Evolutionary conservation across 306 rosid species (phyloP), one percentile per base, ranked within the genome.

Genomic region (Lotus japonicus): DNA sequence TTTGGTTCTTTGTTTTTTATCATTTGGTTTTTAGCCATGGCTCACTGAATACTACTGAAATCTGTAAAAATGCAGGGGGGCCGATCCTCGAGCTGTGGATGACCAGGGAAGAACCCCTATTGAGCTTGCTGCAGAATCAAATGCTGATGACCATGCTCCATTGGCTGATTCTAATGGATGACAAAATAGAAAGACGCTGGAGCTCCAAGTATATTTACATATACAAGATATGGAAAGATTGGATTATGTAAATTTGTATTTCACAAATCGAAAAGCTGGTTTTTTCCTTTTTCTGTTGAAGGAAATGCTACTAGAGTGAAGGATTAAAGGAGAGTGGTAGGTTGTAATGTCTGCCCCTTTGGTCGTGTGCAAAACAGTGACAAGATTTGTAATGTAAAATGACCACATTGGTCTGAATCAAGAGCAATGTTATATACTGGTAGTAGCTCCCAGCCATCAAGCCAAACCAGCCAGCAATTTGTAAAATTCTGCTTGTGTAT

Each of bases 91-190:
- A 65, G 92, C 89, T 31, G 84, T 84, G 41, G 86, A 88, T 54
- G 90, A 88, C 51, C 88, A 85, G 49, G 97, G 99, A 58, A 95
- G 92, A 90, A 95, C 86, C 18, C 88, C 96, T 1, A 58, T 87
- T 18, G 89, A 87, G 74, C 82, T 88, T 31, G 95, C 92, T 52
- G 71, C 84, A 9, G 91, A 87, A 76, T 81, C 87, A 8, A 95
- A 90, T 76, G 83, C 79, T 2, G 86, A 82, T 9, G 91, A 95
- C 67, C 60, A 70, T 26, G 91, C 84, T 90, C 78, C 85, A 69
- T 66, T 84, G 53, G 61, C 90, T 13, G 96, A 87, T 64, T 79
- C 92, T 64, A 89, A 78, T 61, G 87, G 97, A 71, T 95, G 80
- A 90, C 31, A 71, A 51, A 70, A 58, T 64, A 14, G 14, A 42